Conservation (phyloP, 2,329 filamentous ascomycete genomes). For the Cordyceps cateniannulata region DNA sequence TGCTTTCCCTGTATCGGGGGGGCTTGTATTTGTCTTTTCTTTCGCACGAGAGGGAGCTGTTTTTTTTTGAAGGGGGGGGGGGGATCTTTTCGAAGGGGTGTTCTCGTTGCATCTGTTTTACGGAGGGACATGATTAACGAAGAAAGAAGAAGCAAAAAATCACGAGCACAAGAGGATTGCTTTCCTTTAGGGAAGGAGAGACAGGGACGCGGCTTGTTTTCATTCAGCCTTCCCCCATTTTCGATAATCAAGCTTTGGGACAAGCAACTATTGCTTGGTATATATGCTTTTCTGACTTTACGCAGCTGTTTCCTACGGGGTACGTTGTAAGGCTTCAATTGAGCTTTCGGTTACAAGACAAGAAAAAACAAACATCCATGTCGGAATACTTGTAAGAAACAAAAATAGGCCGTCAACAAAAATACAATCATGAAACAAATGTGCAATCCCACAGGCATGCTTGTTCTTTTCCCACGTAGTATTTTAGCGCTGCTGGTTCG, state of each 20-base stretch:
- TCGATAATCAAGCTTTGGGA: background rate
- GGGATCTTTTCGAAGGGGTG: background rate
- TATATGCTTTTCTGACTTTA: constrained; percentile 14
- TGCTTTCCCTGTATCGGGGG: background rate
- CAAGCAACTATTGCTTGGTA: background rate
- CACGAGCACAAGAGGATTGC: background rate
- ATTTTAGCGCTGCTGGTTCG: too few species aligned
- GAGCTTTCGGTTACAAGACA: background rate
- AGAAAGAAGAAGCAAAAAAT: too few species aligned
- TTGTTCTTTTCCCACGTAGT: too few species aligned
- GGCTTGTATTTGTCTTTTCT: background rate
- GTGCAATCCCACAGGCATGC: too few species aligned
- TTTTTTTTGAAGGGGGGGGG: too few species aligned
- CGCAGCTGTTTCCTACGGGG: background rate
- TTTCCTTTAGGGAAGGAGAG: background rate
- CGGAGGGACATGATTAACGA: background rate
- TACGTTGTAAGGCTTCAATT: too few species aligned
- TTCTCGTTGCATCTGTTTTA: background rate
- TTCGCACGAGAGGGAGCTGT: background rate
- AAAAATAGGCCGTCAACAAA: background rate
- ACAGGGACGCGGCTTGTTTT: background rate
- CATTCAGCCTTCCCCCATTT: background rate
- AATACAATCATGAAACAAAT: too few species aligned
- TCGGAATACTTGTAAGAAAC: background rate
- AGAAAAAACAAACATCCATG: background rate